Evolutionary conservation across 2,329 filamentous ascomycete species (phyloP).

Genomic region (Mycogone perniciosa): DNA sequence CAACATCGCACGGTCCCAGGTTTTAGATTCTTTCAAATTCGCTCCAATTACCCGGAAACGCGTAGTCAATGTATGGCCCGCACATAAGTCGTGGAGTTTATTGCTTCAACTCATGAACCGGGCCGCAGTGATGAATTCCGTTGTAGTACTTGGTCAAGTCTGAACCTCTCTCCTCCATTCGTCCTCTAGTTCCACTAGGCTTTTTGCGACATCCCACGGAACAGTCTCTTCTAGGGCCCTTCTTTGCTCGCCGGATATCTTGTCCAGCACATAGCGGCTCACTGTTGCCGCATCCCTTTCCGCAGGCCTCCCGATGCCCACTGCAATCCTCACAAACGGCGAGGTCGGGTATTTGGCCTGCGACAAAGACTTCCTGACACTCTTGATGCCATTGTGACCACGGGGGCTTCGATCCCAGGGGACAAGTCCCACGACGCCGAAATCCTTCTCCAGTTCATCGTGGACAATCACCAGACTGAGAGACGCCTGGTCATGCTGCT

Average conservation of each 20-base stretch:
- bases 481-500: slow-evolving; percentile 25
- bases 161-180: slow-evolving; percentile 26
- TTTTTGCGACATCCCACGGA: slow-evolving; percentile 44
- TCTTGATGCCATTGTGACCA: slow-evolving; percentile 72
- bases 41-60: no score
- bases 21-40: no score
- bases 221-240: slow-evolving; percentile 45
- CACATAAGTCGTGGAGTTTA: no score
- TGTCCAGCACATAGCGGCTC: slow-evolving; percentile 68
- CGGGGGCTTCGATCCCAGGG: slow-evolving; percentile 57
- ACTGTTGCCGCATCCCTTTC: slow-evolving; percentile 63
- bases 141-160: background rate
- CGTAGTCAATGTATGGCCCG: no score
- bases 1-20: no score
- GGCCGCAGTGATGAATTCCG: background rate
- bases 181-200: slow-evolving; percentile 41
- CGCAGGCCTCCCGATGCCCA: slow-evolving; percentile 82
- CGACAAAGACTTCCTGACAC: slow-evolving; percentile 48
- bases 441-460: slow-evolving; percentile 72
- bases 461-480: slow-evolving; percentile 69
- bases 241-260: slow-evolving; percentile 52
- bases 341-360: slow-evolving; percentile 34
- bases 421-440: slow-evolving; percentile 62
- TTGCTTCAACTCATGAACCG: no score
- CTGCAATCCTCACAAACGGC: slow-evolving; percentile 56